Conservation (phyloP, 2,329 filamentous ascomycete species). For the Aspergillus brasiliensis region DNA sequence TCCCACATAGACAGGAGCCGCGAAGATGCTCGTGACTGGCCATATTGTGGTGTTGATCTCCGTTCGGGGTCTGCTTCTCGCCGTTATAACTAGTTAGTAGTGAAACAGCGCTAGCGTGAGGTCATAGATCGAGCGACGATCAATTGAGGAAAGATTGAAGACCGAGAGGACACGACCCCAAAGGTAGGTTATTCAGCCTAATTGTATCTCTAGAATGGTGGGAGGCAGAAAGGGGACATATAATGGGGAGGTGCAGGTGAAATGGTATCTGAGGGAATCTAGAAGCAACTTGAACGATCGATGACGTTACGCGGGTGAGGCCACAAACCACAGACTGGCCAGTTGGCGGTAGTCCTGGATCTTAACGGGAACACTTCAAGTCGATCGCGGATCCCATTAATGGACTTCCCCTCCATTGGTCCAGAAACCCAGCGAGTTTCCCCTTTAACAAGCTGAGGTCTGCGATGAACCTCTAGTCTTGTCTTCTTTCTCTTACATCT, state of each 20-base stretch:
- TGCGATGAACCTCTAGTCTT: background rate
- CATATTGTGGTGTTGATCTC: conserved; percentile 13
- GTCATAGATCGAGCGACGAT: conserved; percentile 7
- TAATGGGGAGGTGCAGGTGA: background rate
- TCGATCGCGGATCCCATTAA: background rate
- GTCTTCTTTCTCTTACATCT: background rate
- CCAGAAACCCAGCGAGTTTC: background rate
- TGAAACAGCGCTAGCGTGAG: conserved; percentile 9
- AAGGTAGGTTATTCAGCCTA: background rate
- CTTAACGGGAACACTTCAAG: background rate
- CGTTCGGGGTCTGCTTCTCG: background rate
- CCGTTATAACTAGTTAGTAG: background rate
- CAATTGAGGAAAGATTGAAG: conserved; percentile 15
- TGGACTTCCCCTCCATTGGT: background rate
- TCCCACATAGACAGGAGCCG: conserved; percentile 81
- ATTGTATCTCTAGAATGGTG: background rate
- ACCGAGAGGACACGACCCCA: background rate
- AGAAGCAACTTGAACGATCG: conserved; percentile 8
- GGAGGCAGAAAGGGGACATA: background rate
- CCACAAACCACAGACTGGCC: background rate
- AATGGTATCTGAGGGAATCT: background rate
- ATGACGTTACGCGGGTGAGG: conserved; percentile 6
- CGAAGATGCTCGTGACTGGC: conserved; percentile 56
- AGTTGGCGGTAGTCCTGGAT: background rate
- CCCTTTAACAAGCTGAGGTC: background rate